A percentile compares a stretch with the other conserved stretches of the same genome.
phyloP scores from a whole-genome alignment of 2,329 filamentous ascomycete genomes.

The Fusarium sulawesiense region DNA sequence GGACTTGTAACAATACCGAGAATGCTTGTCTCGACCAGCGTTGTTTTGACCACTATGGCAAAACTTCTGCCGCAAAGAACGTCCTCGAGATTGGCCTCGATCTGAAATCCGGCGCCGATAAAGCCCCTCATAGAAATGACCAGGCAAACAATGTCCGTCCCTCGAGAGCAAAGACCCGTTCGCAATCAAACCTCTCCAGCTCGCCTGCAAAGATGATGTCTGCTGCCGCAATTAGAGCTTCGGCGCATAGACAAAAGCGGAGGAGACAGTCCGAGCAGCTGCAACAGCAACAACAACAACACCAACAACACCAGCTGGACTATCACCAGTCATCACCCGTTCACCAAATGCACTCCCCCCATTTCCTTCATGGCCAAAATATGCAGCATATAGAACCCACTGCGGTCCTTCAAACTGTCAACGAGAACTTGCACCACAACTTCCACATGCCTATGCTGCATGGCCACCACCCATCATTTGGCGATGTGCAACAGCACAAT shows the following conservation, averaged over 20 bases:
- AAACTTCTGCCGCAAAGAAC: conserved; percentile 24
- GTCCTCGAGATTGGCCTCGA: conserved; percentile 36
- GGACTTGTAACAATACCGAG: conserved; percentile 49
- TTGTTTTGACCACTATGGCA: conserved; percentile 43
- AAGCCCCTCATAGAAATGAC: neutral
- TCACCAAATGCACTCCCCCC: conserved; percentile 30
- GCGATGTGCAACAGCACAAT: conserved; percentile 32
- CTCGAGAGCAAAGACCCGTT: conserved; percentile 21
- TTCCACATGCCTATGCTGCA: conserved; percentile 26
- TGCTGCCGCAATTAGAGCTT: conserved; percentile 19
- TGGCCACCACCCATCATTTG: conserved; percentile 27
- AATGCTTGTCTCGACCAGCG: conserved; percentile 49
- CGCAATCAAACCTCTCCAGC: conserved; percentile 20
- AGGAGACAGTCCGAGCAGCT: conserved; percentile 30
- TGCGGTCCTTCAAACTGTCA: conserved; percentile 39
- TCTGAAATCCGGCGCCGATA: conserved; percentile 14
- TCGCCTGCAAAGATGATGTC: conserved; percentile 26
- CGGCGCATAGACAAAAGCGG: conserved; percentile 33
- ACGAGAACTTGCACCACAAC: conserved; percentile 33
- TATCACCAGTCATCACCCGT: conserved; percentile 28
- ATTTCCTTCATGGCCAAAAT: conserved; percentile 28
- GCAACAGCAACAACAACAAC: conserved; percentile 14
- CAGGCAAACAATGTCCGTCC: conserved; percentile 16
- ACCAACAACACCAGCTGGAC: conserved; percentile 17
- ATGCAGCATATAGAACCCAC: conserved; percentile 38